phyloP scores from a whole-genome alignment of 768 basidiomycete genomes.

The Serendipita sp. region DNA sequence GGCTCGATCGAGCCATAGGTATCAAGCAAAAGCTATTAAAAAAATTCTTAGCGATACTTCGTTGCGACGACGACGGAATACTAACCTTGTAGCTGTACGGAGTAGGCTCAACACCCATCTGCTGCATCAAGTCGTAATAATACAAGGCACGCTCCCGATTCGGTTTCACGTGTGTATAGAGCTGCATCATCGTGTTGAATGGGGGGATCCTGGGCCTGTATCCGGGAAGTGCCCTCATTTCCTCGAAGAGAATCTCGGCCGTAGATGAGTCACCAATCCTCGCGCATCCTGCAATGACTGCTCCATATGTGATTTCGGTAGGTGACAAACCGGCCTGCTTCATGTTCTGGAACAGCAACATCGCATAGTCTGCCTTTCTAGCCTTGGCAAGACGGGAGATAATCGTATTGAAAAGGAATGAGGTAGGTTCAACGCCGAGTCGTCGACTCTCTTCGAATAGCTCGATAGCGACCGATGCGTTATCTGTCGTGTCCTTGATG shows the following conservation, averaged over 20 bases:
- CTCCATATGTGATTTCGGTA: slow-evolving; percentile 84
- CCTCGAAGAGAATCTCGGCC: slow-evolving; percentile 68
- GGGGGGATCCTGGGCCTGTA: slow-evolving; percentile 87
- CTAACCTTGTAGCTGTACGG: slow-evolving; percentile 87
- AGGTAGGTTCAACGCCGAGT: slow-evolving; percentile 56
- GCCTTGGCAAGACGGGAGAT: slow-evolving; percentile 93
- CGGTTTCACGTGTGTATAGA: slow-evolving; percentile 82
- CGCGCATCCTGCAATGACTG: slow-evolving; percentile 85
- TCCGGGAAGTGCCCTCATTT: slow-evolving; percentile 58
- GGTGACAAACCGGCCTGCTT: slow-evolving; percentile 44
- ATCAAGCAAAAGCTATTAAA: slow-evolving; percentile 62
- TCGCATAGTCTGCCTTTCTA: slow-evolving; percentile 76
- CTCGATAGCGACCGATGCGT: slow-evolving; percentile 70
- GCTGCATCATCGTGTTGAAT: slow-evolving; percentile 98
- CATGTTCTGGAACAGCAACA: slow-evolving; percentile 82
- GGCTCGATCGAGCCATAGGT: slow-evolving; percentile 77
- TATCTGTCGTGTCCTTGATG: slow-evolving; percentile 90
- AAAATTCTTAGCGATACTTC: too few species aligned
- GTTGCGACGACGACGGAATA: too few species aligned
- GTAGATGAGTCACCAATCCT: slow-evolving; percentile 75
- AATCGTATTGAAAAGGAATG: slow-evolving; percentile 91
- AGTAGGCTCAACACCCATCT: slow-evolving; percentile 51
- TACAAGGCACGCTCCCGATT: slow-evolving; percentile 58
- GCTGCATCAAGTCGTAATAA: slow-evolving; percentile 53
- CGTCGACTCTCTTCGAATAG: slow-evolving; percentile 65